A percentile compares a stretch with the other conserved stretches of the same genome.
Conservation (phyloP, 768 basidiomycete species). For the Porpolomopsis calyptriformis region DNA sequence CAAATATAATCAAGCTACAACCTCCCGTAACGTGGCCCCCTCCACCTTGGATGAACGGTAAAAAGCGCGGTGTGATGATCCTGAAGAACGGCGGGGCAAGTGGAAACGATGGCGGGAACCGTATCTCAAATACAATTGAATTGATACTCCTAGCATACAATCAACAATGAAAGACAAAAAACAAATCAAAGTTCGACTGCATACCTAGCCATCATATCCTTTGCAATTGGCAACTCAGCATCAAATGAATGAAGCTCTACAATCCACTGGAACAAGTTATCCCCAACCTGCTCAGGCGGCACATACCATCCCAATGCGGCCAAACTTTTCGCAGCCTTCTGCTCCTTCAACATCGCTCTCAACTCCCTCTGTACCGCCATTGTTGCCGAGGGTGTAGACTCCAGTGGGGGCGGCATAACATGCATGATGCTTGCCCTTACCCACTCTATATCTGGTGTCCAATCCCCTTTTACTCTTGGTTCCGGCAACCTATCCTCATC, state of each 20-base stretch:
- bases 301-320: conserved; percentile 64
- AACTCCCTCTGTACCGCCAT: conserved; percentile 54
- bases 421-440: conserved; percentile 33
- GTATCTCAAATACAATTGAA: conserved; percentile 63
- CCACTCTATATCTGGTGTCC: conserved; percentile 45
- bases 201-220: conserved; percentile 44
- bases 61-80: conserved; percentile 61
- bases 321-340: conserved; percentile 28
- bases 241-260: conserved; percentile 68
- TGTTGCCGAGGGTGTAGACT: conserved; percentile 43
- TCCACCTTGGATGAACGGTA: conserved; percentile 61
- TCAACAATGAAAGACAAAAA: conserved; percentile 1
- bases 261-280: conserved; percentile 66
- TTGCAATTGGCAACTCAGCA: conserved; percentile 43
- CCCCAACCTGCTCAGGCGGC: conserved; percentile 51
- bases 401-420: conserved; percentile 50
- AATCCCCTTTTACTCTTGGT: conserved; percentile 26
- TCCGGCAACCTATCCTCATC: conserved; percentile 6
- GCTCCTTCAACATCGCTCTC: conserved; percentile 49
- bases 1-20: conserved; percentile 15
- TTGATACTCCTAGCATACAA: conserved; percentile 37
- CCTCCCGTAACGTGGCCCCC: conserved; percentile 62
- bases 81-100: conserved; percentile 68
- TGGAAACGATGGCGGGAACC: conserved; percentile 58
- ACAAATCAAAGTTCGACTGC: conserved; percentile 11